phyloP scores from a whole-genome alignment of 192 early-diverging fungal species.

The Allomyces javanicus region DNA sequence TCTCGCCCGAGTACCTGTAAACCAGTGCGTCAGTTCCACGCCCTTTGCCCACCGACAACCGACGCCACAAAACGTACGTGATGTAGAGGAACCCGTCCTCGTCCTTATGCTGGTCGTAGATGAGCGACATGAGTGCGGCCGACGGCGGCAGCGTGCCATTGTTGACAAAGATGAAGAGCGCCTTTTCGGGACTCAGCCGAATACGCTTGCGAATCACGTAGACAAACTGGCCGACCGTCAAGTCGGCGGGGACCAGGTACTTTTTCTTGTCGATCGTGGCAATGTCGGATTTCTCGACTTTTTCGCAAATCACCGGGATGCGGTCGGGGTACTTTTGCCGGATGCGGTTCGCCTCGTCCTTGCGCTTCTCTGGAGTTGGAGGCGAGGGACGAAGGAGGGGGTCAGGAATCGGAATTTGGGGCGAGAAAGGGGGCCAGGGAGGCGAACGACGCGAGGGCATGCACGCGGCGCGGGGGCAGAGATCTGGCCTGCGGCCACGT shows the following conservation, averaged over 20 bases:
- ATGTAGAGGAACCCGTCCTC: constrained; percentile 96
- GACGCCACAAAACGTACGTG: constrained; percentile 30
- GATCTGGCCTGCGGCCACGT: background rate
- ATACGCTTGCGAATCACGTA: constrained; percentile 93
- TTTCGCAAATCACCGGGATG: constrained; percentile 80
- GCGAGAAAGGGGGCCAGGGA: constrained; percentile 1
- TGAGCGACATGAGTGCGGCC: constrained; percentile 72
- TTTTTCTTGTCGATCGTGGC: constrained; percentile 97
- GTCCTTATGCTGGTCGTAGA: constrained; percentile 95
- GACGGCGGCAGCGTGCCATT: constrained; percentile 81
- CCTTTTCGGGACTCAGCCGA: constrained; percentile 90
- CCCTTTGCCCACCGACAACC: background rate
- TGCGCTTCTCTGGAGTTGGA: constrained; percentile 62
- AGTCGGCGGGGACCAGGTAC: constrained; percentile 87
- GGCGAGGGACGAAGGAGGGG: background rate
- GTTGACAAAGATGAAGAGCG: constrained; percentile 99
- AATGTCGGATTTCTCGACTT: constrained; percentile 95
- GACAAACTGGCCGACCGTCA: constrained; percentile 95
- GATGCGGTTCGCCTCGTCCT: constrained; percentile 88
- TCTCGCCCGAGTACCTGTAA: constrained; percentile 57
- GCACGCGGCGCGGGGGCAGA: background rate
- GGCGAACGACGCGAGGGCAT: background rate
- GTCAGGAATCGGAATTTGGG: background rate
- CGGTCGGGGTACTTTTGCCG: constrained; percentile 88
- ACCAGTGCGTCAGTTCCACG: background rate